Evolutionary conservation across 345 rosid species (phyloP).

Genomic region (Erodium maritimum): DNA sequence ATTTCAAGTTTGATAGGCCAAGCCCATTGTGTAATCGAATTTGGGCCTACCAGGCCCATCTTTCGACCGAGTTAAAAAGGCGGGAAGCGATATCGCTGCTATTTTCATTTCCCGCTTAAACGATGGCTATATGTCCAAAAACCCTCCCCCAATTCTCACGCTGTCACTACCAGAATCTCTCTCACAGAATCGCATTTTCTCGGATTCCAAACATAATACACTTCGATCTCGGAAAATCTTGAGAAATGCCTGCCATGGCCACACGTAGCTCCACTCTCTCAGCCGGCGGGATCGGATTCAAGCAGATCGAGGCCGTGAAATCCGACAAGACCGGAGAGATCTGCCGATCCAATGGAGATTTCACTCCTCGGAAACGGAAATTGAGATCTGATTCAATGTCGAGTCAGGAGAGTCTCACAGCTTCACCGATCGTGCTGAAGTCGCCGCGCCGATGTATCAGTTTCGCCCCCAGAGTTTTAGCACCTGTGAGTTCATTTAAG

Average conservation of each 20-base stretch:
- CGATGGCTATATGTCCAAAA: background rate
- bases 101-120: constrained; percentile 28
- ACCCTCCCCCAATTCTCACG: background rate
- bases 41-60: background rate
- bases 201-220: background rate
- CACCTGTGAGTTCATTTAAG: constrained; percentile 12
- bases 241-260: constrained; percentile 48
- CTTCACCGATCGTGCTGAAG: constrained; percentile 33
- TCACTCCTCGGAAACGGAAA: constrained; percentile 39
- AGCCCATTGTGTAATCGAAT: too few relatives aligned
- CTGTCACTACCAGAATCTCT: background rate
- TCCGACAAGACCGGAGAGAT: constrained; percentile 11
- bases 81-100: constrained; percentile 23
- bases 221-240: background rate
- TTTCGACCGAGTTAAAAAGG: constrained; percentile 2
- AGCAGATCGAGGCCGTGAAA: constrained; percentile 15
- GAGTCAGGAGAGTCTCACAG: constrained; percentile 3
- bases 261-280: constrained; percentile 31
- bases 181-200: background rate
- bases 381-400: constrained; percentile 31
- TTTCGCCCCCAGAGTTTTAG: constrained; percentile 22
- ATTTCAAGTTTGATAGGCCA: too few relatives aligned
- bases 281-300: background rate
- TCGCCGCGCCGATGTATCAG: constrained; percentile 35
- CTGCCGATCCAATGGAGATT: constrained; percentile 24